Conservation (phyloP, 2,329 filamentous ascomycete species). For the Colletotrichum spinosum region DNA sequence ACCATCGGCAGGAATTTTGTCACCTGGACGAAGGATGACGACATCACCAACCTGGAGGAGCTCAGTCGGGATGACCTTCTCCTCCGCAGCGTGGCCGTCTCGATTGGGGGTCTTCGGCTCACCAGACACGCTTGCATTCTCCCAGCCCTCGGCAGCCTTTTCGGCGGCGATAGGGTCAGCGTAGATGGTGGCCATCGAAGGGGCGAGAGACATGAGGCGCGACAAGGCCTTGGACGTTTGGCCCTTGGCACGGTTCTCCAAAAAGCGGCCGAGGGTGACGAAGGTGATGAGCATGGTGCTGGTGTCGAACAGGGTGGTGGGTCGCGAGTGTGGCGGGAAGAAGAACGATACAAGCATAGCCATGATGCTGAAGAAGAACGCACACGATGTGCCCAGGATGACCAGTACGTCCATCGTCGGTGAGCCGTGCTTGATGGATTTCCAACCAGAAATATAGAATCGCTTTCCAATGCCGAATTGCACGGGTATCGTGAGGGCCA, state of each 20-base stretch:
- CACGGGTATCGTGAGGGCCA: conserved; percentile 87
- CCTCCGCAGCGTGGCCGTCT: conserved; percentile 76
- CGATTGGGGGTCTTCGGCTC: conserved; percentile 58
- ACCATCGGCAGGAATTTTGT: conserved; percentile 96
- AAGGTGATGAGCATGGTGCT: conserved; percentile 99
- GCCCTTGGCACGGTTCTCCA: conserved; percentile 95
- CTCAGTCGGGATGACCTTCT: conserved; percentile 91
- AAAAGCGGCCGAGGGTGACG: conserved; percentile 87
- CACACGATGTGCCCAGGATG: conserved; percentile 91
- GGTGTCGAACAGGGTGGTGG: conserved; percentile 94
- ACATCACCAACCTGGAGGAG: conserved; percentile 94
- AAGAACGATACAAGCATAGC: conserved; percentile 87
- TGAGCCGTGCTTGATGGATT: conserved; percentile 88
- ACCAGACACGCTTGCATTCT: conserved; percentile 52
- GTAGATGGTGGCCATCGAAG: conserved; percentile 97
- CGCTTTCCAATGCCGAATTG: conserved; percentile 97
- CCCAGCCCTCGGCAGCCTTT: conserved; percentile 87
- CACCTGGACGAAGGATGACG: conserved; percentile 91
- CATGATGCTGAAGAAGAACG: conserved; percentile 94
- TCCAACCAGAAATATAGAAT: conserved; percentile 94
- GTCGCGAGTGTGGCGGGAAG: conserved; percentile 80
- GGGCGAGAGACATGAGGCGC: conserved; percentile 92
- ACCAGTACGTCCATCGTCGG: conserved; percentile 99
- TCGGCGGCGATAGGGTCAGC: conserved; percentile 92
- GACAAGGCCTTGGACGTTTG: conserved; percentile 96